phyloP scores from a whole-genome alignment of 139 green algal genomes.

The Closterium sp. region DNA sequence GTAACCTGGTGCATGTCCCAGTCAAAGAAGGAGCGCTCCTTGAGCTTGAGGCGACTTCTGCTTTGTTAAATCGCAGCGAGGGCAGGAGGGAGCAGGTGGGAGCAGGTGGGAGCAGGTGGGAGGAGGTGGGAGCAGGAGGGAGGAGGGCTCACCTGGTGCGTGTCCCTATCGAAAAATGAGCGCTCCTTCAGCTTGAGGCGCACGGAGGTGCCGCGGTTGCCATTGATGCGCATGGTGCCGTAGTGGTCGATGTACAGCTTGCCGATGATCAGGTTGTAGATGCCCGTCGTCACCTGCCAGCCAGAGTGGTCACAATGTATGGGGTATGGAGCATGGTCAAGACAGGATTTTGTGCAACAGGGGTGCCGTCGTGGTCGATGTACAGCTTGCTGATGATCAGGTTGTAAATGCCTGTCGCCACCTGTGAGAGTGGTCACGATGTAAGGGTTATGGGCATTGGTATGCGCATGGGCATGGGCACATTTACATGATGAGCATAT shows the following conservation, averaged over 20 bases:
- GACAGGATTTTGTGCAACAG: not conserved
- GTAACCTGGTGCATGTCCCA: not conserved
- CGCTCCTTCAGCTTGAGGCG: slow-evolving; percentile 72
- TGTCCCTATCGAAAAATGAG: slow-evolving; percentile 61
- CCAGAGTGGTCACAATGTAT: too few relatives aligned
- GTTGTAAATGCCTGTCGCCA: slow-evolving; percentile 81
- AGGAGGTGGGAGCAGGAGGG: not conserved
- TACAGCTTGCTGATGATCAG: slow-evolving; percentile 89
- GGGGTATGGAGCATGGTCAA: not conserved
- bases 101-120: not conserved
- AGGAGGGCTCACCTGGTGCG: slow-evolving; percentile 60
- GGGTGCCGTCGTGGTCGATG: slow-evolving; percentile 77
- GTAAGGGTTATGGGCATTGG: too few relatives aligned
- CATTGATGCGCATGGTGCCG: slow-evolving; percentile 71
- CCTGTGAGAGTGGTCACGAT: too few relatives aligned
- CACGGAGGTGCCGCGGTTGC: slow-evolving; percentile 42
- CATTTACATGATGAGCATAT: too few relatives aligned
- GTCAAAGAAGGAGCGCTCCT: not conserved
- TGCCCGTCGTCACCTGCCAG: slow-evolving; percentile 63
- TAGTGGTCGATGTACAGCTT: slow-evolving; percentile 86
- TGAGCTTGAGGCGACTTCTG: not conserved
- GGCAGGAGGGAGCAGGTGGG: too few relatives aligned
- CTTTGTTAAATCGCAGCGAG: too few relatives aligned
- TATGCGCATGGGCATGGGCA: too few relatives aligned
- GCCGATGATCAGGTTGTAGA: slow-evolving; percentile 91